Evolutionary conservation across 305 asterid species (phyloP), one percentile per base, ranked within the genome.

Genomic region (Fraxinus velutina): DNA sequence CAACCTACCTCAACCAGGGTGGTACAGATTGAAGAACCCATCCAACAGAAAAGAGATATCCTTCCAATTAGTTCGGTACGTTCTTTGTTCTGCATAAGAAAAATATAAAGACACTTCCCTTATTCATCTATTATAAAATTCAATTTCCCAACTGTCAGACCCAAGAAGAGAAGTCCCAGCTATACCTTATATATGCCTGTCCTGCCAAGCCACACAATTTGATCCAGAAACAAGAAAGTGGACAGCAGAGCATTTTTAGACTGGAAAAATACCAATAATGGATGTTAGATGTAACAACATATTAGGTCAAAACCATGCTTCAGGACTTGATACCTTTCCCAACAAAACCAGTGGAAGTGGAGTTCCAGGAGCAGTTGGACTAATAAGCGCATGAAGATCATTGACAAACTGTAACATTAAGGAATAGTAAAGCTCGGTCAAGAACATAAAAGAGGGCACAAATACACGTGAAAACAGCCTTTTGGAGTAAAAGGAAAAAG

Each of bases 151-250:
- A n/a, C 9, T 3, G 17, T 30, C 6, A 55, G 64, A 64, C 21
- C 36, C 37, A 9, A 10, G 8, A 39, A 64, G 32, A 30, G 8
- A 60, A 62, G 27, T 24, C 50, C n/a, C n/a, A 27, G 74, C 75
- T 72, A 78, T 87, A 94, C 99, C 99, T 92, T 91, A 85, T 95
- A 94, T 55, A 95, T 92, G 90, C 97, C 99, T 10, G 97, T 85
- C 90, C 97, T 91, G 75, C 97, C 95, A 86, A 95, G 91, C 97
- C 97, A 96, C 83, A 92, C 94, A 30, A 96, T 88, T 92, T 96
- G 99, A 88, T 96, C 99, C 84, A 96, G 90, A 87, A 96, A 96
- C 89, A 96, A 89, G 97, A 96, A 96, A 78, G 93, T 92, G 73
- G 98, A 92, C 87, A 96, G 80, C 73, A 96, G 92, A 8, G 98